Conservation (phyloP, 805 yeast genomes). For the Brettanomyces anomalus region DNA sequence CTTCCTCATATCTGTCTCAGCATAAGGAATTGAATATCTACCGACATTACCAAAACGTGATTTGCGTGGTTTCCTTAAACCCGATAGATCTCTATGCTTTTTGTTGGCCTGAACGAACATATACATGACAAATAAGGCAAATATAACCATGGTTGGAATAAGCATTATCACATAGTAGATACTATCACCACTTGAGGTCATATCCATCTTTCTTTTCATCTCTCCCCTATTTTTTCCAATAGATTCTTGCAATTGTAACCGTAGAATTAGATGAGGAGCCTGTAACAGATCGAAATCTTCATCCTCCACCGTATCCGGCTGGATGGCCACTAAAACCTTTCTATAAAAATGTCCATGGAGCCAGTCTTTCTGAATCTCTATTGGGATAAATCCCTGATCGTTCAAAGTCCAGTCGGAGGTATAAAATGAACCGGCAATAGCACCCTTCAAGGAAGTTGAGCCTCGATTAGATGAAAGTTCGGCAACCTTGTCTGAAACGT, state of each 20-base stretch:
- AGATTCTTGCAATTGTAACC: constrained; percentile 41
- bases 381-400: constrained; percentile 53
- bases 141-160: constrained; percentile 56
- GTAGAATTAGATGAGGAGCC: constrained; percentile 34
- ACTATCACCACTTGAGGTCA: constrained; percentile 28
- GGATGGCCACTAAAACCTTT: constrained; percentile 58
- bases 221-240: constrained; percentile 37
- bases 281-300: constrained; percentile 52
- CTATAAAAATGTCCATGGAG: constrained; percentile 43
- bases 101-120: constrained; percentile 49
- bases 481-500: constrained; percentile 12
- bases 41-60: constrained; percentile 27
- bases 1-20: constrained; percentile 20
- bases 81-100: constrained; percentile 44
- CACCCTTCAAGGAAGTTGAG: constrained; percentile 14
- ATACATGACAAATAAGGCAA: constrained; percentile 57
- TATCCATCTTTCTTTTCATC: constrained; percentile 24
- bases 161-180: constrained; percentile 52
- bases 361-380: constrained; percentile 59
- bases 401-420: constrained; percentile 63
- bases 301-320: constrained; percentile 58
- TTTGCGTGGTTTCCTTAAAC: constrained; percentile 29
- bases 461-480: constrained; percentile 7
- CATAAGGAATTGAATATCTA: constrained; percentile 18
- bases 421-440: constrained; percentile 38